These are phyloP conservation scores for Albatrellus ellisii DNA, from an alignment of 768 basidiomycete species.

Conservation along the genomic window DNA sequence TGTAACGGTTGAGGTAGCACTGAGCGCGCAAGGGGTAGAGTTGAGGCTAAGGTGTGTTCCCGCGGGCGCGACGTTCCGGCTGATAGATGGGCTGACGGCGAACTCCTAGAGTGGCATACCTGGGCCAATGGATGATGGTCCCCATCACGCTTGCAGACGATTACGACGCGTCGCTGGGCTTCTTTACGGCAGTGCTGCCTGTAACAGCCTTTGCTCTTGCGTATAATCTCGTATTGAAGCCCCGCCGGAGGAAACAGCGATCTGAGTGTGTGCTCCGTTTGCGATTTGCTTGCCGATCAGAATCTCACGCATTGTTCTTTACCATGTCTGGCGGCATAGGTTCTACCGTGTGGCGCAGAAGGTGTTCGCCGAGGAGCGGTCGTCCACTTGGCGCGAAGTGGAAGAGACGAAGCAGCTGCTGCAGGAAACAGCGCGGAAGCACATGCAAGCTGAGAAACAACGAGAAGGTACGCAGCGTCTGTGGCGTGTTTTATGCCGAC, in stretches of 20 bases:
- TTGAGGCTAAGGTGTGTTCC: conserved; percentile 42
- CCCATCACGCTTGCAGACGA: conserved; percentile 46
- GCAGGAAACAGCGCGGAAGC: conserved; percentile 52
- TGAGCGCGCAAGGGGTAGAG: conserved; percentile 34
- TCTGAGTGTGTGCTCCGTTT: conserved; percentile 28
- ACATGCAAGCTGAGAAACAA: conserved; percentile 46
- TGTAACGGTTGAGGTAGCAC: conserved; percentile 30
- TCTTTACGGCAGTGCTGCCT: conserved; percentile 41
- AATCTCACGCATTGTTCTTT: not conserved
- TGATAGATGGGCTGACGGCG: conserved; percentile 11
- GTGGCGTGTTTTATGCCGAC: conserved; percentile 3
- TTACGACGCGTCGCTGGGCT: conserved; percentile 30
- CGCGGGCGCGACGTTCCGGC: conserved; percentile 2
- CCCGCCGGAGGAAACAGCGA: conserved; percentile 38
- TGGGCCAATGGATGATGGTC: conserved; percentile 42
- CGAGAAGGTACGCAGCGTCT: conserved; percentile 41
- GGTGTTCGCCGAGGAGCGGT: conserved; percentile 49
- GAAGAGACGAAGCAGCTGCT: conserved; percentile 51
- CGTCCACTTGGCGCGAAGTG: conserved; percentile 47
- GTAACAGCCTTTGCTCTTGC: conserved; percentile 36
- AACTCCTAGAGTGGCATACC: conserved; percentile 33
- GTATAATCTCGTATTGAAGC: conserved; percentile 46
- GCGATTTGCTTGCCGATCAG: not conserved
- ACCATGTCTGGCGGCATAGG: conserved; percentile 22
- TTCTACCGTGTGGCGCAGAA: conserved; percentile 54